Evolutionary conservation across 1,284 basidiomycete species (phyloP).

Genomic region (Pisolithus thermaeus): DNA sequence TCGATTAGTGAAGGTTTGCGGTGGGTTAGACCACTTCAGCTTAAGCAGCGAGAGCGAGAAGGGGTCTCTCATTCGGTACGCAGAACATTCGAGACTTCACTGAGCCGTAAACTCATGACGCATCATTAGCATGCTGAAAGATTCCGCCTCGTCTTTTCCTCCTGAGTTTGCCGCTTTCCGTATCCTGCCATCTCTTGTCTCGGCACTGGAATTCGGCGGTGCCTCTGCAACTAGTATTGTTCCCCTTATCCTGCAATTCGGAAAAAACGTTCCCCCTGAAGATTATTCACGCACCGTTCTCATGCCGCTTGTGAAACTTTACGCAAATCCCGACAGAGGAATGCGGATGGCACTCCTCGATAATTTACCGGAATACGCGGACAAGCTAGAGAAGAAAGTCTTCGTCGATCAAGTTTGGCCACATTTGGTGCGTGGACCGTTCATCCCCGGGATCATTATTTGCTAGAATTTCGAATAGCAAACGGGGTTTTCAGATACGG

Average conservation of each 20-base stretch:
- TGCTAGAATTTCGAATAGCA: constrained; percentile 43
- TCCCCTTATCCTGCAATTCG: constrained; percentile 78
- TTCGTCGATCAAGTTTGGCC: constrained; percentile 93
- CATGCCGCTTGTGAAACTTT: constrained; percentile 79
- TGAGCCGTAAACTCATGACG: not conserved
- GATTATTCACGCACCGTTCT: constrained; percentile 72
- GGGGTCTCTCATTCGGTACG: constrained; percentile 61
- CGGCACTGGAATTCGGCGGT: constrained; percentile 81
- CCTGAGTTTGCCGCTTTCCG: constrained; percentile 83
- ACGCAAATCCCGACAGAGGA: constrained; percentile 83
- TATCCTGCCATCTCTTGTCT: constrained; percentile 83
- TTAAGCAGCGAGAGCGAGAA: constrained; percentile 84
- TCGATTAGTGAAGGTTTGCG: constrained; percentile 79
- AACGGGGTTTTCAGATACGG: constrained; percentile 94
- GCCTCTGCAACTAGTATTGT: constrained; percentile 76
- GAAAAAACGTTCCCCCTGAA: constrained; percentile 63
- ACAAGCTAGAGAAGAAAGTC: constrained; percentile 81
- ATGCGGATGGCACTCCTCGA: constrained; percentile 93
- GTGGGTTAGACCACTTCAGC: constrained; percentile 84
- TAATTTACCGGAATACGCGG: constrained; percentile 76
- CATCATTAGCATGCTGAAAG: constrained; percentile 62
- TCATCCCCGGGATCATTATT: not conserved
- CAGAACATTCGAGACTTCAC: not conserved
- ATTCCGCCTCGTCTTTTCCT: constrained; percentile 77
- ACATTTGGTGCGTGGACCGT: constrained; percentile 63